Conservation (phyloP, 2,329 filamentous ascomycete species). For the Colletotrichum navitas region DNA sequence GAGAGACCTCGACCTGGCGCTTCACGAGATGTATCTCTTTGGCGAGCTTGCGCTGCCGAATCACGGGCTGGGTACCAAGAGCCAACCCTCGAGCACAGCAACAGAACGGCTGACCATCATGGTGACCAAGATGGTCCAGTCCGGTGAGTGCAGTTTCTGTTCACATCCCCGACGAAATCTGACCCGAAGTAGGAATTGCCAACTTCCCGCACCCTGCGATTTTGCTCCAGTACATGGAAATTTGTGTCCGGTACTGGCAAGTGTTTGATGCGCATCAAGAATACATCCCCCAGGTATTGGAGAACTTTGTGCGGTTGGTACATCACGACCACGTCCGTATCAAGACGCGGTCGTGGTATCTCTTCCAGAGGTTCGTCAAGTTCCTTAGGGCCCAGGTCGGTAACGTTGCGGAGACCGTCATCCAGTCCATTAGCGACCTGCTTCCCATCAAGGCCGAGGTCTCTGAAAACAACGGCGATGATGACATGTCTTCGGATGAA, state of each 20-base stretch:
- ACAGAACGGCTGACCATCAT: conserved; percentile 87
- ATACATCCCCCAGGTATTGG: conserved; percentile 87
- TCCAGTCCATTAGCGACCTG: conserved; percentile 89
- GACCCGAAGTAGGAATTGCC: conserved; percentile 74
- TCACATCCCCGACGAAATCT: conserved; percentile 41
- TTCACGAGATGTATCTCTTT: conserved; percentile 96
- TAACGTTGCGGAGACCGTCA: conserved; percentile 90
- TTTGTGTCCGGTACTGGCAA: conserved; percentile 91
- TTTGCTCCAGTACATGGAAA: conserved; percentile 97
- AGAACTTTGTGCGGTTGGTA: conserved; percentile 90
- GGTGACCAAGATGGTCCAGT: conserved; percentile 96
- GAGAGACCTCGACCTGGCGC: conserved; percentile 92
- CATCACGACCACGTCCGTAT: conserved; percentile 91
- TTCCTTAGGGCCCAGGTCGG: conserved; percentile 86
- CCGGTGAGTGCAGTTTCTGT: conserved; percentile 69
- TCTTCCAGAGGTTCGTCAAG: conserved; percentile 93
- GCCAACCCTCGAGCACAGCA: conserved; percentile 81
- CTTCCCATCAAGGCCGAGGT: conserved; percentile 92
- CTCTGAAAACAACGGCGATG: conserved; percentile 80
- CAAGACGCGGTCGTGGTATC: conserved; percentile 93
- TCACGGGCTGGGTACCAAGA: conserved; percentile 88
- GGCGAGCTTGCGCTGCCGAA: conserved; percentile 93
- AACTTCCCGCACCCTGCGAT: conserved; percentile 91
- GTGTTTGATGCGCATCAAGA: conserved; percentile 90
- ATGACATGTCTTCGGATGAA: conserved; percentile 96